Percentiles rank a stretch among this genome's conserved stretches.
Conservation (phyloP, 1,284 basidiomycete genomes). For the Ceratobasidium sp. region DNA sequence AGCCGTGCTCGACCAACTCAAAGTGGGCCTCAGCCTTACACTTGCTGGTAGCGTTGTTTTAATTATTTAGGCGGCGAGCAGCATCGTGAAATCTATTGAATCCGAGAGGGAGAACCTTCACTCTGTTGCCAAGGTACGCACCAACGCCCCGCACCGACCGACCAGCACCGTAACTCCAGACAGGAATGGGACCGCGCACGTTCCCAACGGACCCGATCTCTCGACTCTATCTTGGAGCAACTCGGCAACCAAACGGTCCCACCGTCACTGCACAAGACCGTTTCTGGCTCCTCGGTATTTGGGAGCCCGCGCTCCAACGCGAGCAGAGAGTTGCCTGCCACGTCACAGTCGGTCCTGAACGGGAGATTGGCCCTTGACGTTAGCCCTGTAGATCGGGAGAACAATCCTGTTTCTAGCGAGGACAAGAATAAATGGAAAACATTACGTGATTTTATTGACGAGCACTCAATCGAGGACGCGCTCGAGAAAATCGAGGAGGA, state of each 20-base stretch:
- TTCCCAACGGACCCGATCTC: slow-evolving; percentile 64
- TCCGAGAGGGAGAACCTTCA: slow-evolving; percentile 69
- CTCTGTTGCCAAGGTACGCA: slow-evolving; percentile 68
- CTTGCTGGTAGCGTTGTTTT: background rate
- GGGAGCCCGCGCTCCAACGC: slow-evolving; percentile 73
- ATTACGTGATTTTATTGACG: slow-evolving; percentile 81
- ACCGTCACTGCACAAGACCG: slow-evolving; percentile 74
- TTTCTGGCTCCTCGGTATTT: slow-evolving; percentile 74
- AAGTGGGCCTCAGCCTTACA: slow-evolving; percentile 60
- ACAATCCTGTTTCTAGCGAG: slow-evolving; percentile 44
- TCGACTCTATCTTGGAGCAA: slow-evolving; percentile 75
- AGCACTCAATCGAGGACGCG: slow-evolving; percentile 76
- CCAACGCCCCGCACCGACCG: slow-evolving; percentile 16
- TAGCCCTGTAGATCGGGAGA: slow-evolving; percentile 20
- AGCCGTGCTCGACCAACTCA: slow-evolving; percentile 76
- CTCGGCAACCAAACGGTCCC: slow-evolving; percentile 76
- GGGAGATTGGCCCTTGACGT: slow-evolving; percentile 12
- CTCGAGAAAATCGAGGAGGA: slow-evolving; percentile 76
- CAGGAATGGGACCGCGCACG: slow-evolving; percentile 78
- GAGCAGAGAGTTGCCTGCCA: slow-evolving; percentile 34
- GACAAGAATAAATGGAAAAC: slow-evolving; percentile 79
- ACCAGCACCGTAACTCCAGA: background rate
- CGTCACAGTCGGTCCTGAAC: slow-evolving; percentile 48
- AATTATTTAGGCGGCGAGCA: slow-evolving; percentile 67
- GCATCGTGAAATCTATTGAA: slow-evolving; percentile 75